Evolutionary conservation across 2,329 filamentous ascomycete genomes (phyloP).

Genomic region (Eutypa lata): DNA sequence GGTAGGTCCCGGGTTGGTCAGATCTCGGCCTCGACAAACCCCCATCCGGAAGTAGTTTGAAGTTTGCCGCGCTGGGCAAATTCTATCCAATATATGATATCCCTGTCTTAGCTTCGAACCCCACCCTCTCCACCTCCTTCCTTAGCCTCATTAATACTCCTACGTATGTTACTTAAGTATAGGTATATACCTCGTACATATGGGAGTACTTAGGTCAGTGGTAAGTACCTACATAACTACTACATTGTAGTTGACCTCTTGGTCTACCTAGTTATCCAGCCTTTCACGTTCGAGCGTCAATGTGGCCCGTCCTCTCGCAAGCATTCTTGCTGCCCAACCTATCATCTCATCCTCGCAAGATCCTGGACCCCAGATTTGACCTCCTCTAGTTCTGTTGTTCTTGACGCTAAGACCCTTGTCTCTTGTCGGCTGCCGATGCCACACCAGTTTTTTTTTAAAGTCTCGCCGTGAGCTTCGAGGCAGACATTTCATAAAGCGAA

Average conservation of each 20-base stretch:
- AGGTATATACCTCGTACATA: background rate
- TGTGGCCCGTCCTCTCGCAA: background rate
- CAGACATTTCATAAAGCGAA: background rate
- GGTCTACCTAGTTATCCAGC: background rate
- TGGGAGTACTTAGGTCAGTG: background rate
- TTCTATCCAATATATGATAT: background rate
- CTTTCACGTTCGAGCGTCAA: background rate
- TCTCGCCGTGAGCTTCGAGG: background rate
- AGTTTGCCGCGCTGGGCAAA: background rate
- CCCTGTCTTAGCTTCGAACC: background rate
- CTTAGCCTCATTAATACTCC: too few species aligned
- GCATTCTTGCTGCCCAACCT: background rate
- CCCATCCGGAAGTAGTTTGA: background rate
- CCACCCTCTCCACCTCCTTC: background rate
- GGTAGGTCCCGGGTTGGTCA: too few species aligned
- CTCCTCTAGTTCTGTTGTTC: background rate
- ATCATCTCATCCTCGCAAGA: background rate
- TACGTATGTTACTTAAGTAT: background rate
- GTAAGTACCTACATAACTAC: too few species aligned
- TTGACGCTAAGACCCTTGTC: background rate
- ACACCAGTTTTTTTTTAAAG: background rate
- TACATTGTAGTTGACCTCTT: too few species aligned
- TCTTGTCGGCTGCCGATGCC: background rate
- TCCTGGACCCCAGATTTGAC: background rate
- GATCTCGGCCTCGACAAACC: background rate